Evolutionary conservation across 352 stramenopile genomes (phyloP).

Genomic region (Nothophytophthora sp.): DNA sequence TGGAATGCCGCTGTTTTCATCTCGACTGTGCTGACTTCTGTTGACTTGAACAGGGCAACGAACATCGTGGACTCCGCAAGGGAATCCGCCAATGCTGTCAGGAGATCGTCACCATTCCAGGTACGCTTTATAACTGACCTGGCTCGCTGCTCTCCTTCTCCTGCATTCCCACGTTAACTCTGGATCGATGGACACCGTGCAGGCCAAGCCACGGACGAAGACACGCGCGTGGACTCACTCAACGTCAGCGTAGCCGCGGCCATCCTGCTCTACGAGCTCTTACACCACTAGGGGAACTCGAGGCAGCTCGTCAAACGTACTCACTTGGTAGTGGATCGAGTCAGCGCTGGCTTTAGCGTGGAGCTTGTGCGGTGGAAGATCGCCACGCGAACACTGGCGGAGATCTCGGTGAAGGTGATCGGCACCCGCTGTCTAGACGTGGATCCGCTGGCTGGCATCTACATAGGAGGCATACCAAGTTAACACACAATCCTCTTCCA

Average conservation of each 20-base stretch:
- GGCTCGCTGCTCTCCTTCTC: neutral
- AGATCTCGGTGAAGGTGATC: constrained; percentile 42
- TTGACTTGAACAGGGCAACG: constrained; percentile 52
- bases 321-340: constrained; percentile 8
- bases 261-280: constrained; percentile 77
- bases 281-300: constrained; percentile 49
- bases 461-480: constrained; percentile 3
- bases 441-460: constrained; percentile 2
- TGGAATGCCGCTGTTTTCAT: neutral
- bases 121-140: constrained; percentile 25
- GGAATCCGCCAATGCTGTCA: constrained; percentile 72
- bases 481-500: constrained; percentile 4
- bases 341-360: constrained; percentile 19
- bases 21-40: neutral
- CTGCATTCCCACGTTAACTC: constrained; percentile 4
- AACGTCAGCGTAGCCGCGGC: constrained; percentile 81
- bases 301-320: constrained; percentile 1
- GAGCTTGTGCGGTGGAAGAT: constrained; percentile 55
- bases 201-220: constrained; percentile 55
- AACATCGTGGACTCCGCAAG: constrained; percentile 76
- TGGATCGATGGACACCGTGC: too few species aligned
- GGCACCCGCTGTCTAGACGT: constrained; percentile 7
- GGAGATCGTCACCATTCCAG: constrained; percentile 74
- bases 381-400: constrained; percentile 19
- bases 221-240: constrained; percentile 76